These are phyloP conservation scores for Cystobasidiaceae sp. DNA, from an alignment of 1,284 basidiomycete species.

Conservation along the genomic window DNA sequence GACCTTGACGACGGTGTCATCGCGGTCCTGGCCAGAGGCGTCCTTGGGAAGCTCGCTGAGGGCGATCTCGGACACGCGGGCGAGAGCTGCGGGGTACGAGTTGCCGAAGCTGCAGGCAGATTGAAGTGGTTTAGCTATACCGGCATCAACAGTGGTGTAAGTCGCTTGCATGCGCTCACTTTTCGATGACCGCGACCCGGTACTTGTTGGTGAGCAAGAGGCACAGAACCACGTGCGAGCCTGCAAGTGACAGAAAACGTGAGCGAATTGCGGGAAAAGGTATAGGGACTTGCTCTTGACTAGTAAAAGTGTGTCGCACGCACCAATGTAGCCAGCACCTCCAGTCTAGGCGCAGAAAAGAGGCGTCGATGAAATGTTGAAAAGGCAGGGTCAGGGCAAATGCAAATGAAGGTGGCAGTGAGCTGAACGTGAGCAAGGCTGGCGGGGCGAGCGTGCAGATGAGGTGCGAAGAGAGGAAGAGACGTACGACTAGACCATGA, in stretches of 20 bases:
- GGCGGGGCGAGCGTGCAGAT: too few species aligned
- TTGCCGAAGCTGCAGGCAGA: conserved; percentile 47
- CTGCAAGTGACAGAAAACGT: conserved; percentile 20
- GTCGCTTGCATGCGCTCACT: conserved; percentile 33
- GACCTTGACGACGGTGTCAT: conserved; percentile 59
- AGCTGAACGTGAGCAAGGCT: too few species aligned
- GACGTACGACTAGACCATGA: too few species aligned
- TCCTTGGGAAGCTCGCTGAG: conserved; percentile 46
- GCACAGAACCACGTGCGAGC: conserved; percentile 49
- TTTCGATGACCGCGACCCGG: conserved; percentile 46
- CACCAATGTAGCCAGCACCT: conserved; percentile 41
- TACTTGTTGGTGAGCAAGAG: conserved; percentile 48
- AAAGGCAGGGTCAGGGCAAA: background rate
- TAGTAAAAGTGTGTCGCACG: background rate
- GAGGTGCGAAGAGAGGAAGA: too few species aligned
- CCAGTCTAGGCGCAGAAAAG: conserved; percentile 19
- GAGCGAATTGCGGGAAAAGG: background rate
- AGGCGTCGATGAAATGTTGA: background rate
- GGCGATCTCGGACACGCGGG: conserved; percentile 49
- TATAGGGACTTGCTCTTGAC: background rate
- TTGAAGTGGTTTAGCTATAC: background rate
- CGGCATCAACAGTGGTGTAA: background rate
- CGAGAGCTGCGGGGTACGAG: conserved; percentile 49
- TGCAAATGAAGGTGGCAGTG: background rate
- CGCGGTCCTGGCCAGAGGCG: conserved; percentile 46